Evolutionary conservation across 2,329 filamentous ascomycete species (phyloP), one percentile per base, ranked within the genome.

Genomic region (Tolypocladium inflatum): DNA sequence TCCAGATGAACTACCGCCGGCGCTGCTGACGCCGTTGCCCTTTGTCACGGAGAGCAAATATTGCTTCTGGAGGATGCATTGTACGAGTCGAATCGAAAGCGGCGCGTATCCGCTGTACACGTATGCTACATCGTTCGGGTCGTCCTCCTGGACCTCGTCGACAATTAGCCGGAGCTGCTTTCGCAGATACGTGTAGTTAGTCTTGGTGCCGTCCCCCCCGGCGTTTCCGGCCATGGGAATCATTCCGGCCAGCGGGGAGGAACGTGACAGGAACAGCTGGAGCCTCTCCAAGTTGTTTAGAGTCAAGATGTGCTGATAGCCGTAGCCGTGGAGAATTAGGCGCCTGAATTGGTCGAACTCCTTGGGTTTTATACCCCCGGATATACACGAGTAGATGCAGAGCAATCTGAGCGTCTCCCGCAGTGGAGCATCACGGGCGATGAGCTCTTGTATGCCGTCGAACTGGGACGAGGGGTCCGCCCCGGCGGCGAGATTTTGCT

Each of bases 21-120:
- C 63, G 39, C 59, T 66, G 19, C 61, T 57, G 19, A 73, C 74
- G 51, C 74, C 79, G 19, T 80, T 81, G 37, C 88, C 88, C 64
- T 84, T 86, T 56, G 84, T 86, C 13, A 92, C 81, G 5, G 83
- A 85, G 58, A 87, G 77, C 37, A 99, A 77, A 64, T 92, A 89
- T 58, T 90, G 85, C 72, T 99, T 99, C 71, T 97, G 92, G 54
- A 99, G 75, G 55, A 97, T 83, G 69, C 90, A 94, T 72, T 99
- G 95, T 7, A 99, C 88, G 5, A 99, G 82, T 19, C 94, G 87
- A 57, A 97, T 84, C 51, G 90, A 96, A 15, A 99, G 81, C 0
- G 94, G 95, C 5, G 95, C 94, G 69, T 97, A 99, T 56, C 94
- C 95, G 63, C 90, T 96, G 74, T 97, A 99, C 13, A 97, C 92